Base-by-base conservation (phyloP, 208 protist species). In the Balamuthia mandrillaris region DNA sequence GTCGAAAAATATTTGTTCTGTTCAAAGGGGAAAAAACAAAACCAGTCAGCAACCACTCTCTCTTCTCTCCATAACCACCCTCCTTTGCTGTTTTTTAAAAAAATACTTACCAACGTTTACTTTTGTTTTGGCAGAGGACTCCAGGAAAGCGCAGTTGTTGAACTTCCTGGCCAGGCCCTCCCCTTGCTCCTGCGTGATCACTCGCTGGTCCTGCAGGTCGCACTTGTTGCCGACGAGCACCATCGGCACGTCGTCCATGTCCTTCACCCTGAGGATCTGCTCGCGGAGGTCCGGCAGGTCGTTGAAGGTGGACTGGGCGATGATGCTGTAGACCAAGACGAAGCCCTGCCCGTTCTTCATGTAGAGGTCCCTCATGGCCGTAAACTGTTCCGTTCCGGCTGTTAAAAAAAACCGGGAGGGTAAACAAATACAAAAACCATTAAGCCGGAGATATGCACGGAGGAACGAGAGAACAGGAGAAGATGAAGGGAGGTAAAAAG, bases 341-440 rank as follows among this genome's bases (percentile, higher is more conserved):
- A 96, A 96, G 77, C 93, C 92, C 82, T 96, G 86, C 16, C 93
- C 92, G 56, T 93, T 93, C 72, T 92, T 92, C 87, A 96, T 95
- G 84, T 95, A 96, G 47, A 92, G 52, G 79, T 95, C 94, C 81
- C 93, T 82, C 92, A 95, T 93, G 27, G 77, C 77, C 7, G 52
- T 70, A 37, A 70, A 83, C 77, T 83, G 47, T 33, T 83, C 77
- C 5, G 47, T 83, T 10, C 52, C 54, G 16, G 77, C 52, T 14
- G 49, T 21, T 21, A 54, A 54, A 54, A 54, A n/a, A n/a, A n/a
- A n/a, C n/a, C n/a, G n/a, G n/a, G n/a, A n/a, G n/a, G n/a, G n/a
- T n/a, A n/a, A n/a, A n/a, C n/a, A n/a, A n/a, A n/a, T n/a, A n/a
- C n/a, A n/a, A n/a, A n/a, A n/a, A n/a, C n/a, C n/a, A n/a, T n/a